Evolutionary conservation across 352 stramenopile genomes (phyloP).

Genomic region (Phytophthora pistaciae): DNA sequence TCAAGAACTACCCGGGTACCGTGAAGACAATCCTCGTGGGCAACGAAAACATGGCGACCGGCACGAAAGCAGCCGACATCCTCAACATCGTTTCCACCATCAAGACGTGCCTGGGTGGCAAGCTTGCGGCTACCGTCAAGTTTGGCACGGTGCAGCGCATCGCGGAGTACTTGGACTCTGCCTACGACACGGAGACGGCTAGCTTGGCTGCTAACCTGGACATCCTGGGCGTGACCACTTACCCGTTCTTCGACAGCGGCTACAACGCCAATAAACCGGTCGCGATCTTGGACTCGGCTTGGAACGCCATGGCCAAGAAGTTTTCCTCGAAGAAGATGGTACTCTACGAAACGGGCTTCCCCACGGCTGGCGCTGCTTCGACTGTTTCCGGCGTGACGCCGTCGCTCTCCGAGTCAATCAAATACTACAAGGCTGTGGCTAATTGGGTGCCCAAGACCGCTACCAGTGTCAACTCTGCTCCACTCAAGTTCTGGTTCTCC

Average conservation of each 20-base stretch:
- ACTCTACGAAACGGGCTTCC: slow-evolving; percentile 61
- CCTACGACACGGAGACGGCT: slow-evolving; percentile 37
- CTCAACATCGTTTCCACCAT: slow-evolving; percentile 39
- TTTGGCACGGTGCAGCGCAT: slow-evolving; percentile 66
- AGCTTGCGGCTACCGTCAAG: slow-evolving; percentile 47
- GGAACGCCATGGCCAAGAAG: slow-evolving; percentile 48
- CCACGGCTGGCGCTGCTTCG: slow-evolving; percentile 39
- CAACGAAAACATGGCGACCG: slow-evolving; percentile 50
- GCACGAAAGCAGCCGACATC: slow-evolving; percentile 36
- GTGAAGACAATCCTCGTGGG: slow-evolving; percentile 60
- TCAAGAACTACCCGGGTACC: slow-evolving; percentile 51
- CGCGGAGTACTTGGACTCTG: slow-evolving; percentile 52
- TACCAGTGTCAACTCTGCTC: background rate
- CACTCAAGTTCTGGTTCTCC: slow-evolving; percentile 62
- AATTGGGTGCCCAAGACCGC: slow-evolving; percentile 16
- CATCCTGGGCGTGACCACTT: slow-evolving; percentile 69
- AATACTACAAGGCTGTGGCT: slow-evolving; percentile 28
- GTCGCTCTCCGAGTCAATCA: slow-evolving; percentile 14
- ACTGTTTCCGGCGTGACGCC: slow-evolving; percentile 37
- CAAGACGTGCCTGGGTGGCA: slow-evolving; percentile 33
- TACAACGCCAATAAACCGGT: slow-evolving; percentile 48
- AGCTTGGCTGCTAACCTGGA: slow-evolving; percentile 43
- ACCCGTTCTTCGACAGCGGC: slow-evolving; percentile 60
- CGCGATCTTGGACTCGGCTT: slow-evolving; percentile 40
- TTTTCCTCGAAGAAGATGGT: slow-evolving; percentile 42